Conservation (phyloP, 768 basidiomycete species). For the Rhizopogon rudus region DNA sequence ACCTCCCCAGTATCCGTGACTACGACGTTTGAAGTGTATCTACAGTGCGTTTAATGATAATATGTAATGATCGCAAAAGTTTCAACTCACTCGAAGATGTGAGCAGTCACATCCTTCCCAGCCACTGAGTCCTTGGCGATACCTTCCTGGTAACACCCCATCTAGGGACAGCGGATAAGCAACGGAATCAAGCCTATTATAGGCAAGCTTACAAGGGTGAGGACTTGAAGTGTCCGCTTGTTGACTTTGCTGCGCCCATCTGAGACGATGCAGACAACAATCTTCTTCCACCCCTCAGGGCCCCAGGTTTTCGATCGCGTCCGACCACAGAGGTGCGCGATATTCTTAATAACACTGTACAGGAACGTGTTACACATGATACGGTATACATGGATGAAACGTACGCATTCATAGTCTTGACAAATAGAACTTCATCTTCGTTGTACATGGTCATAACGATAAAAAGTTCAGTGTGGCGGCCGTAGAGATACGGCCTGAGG, state of each 20-base stretch:
- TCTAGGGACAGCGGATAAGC: constrained; percentile 34
- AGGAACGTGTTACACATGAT: constrained; percentile 2
- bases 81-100: constrained; percentile 80
- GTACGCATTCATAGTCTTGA: constrained; percentile 80
- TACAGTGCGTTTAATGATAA: constrained; percentile 17
- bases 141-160: constrained; percentile 87
- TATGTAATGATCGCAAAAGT: background rate
- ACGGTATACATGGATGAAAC: constrained; percentile 19
- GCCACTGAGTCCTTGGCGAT: constrained; percentile 85
- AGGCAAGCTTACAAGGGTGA: constrained; percentile 56
- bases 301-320: constrained; percentile 78
- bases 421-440: constrained; percentile 79
- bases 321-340: constrained; percentile 72
- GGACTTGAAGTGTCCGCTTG: constrained; percentile 86
- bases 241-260: constrained; percentile 86
- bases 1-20: constrained; percentile 81
- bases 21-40: constrained; percentile 75
- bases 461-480: constrained; percentile 85
- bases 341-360: constrained; percentile 77
- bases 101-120: constrained; percentile 88
- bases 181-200: background rate
- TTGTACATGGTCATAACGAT: constrained; percentile 98
- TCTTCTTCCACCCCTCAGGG: constrained; percentile 86
- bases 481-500: constrained; percentile 72
- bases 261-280: constrained; percentile 84